Evolutionary conservation across 2,329 filamentous ascomycete genomes (phyloP), one percentile per base, ranked within the genome.

Genomic region (Fusarium lyarnte): DNA sequence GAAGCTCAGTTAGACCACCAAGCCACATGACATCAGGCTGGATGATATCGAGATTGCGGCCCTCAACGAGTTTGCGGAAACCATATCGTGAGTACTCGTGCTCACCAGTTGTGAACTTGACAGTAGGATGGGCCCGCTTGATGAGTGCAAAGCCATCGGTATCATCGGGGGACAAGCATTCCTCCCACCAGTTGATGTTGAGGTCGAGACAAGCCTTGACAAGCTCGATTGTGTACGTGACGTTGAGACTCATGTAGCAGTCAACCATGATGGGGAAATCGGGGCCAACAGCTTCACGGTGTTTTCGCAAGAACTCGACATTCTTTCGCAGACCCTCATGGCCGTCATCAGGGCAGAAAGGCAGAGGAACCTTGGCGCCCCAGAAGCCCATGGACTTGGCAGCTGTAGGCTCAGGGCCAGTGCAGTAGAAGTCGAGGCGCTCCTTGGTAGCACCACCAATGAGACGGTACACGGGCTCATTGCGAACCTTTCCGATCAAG

Each of bases 21-120:
- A 97, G 90, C 95, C 95, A 98, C 95, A 98, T 98, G 72, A 98
- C 94, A 79, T 98, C 95, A 19, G 95, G 95, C 84, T 97, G 95
- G 78, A 98, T 90, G 76, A 98, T 97, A 81, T 98, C 95, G 67
- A 98, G 86, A 82, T 97, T 97, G 74, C 94, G 93, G 62, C 92
- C 92, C 83, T 97, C 94, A 71, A 98, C 91, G 46, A 98, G 89
- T 85, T 97, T 97, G 75, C 95, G 93, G 89, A 98, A 98, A 35
- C 95, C 95, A 79, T 95, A 98, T 77, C 94, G 89, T 11, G 94
- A 97, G 85, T 95, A 98, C 82, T 98, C 95, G 84, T 98, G 95
- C 85, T 98, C 95, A 73, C 95, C 95, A 3, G 95, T 97, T 23
- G 95, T 98, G 85, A 98, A 98, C 82, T 97, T 97, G 83, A 95